These are phyloP conservation scores for Cercospora zeina DNA, from an alignment of 2,329 filamentous ascomycete genomes.

Conservation along the genomic window DNA sequence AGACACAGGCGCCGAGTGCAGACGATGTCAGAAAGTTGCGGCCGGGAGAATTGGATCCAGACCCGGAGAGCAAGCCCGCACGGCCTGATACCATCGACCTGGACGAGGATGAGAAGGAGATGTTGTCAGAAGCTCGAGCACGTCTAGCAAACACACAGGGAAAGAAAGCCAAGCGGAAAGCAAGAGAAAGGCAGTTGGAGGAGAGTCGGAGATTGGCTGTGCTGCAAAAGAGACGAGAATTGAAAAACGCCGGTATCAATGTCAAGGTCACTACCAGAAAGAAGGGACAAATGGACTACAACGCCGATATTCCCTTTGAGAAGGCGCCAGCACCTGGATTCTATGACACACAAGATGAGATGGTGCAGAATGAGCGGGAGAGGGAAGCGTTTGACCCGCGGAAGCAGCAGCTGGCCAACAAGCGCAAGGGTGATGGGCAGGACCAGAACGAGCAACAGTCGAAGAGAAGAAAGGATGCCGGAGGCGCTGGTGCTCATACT, in stretches of 20 bases:
- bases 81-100: conserved; percentile 95
- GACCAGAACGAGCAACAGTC: conserved; percentile 69
- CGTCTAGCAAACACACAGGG: conserved; percentile 96
- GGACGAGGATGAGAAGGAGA: conserved; percentile 99
- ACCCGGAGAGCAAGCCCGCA: conserved; percentile 93
- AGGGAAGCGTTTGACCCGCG: conserved; percentile 85
- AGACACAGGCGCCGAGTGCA: conserved; percentile 82
- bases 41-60: conserved; percentile 93
- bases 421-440: conserved; percentile 89
- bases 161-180: conserved; percentile 98
- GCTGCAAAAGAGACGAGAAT: conserved; percentile 89
- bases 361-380: conserved; percentile 76
- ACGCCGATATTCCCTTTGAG: conserved; percentile 97
- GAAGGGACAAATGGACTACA: conserved; percentile 98
- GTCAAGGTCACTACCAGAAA: conserved; percentile 91
- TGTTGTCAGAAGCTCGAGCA: conserved; percentile 95
- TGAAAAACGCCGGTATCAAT: conserved; percentile 97
- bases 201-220: conserved; percentile 87
- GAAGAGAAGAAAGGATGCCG: conserved; percentile 81
- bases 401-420: conserved; percentile 86
- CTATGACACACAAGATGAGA: conserved; percentile 87
- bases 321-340: conserved; percentile 86
- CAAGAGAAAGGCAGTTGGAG: conserved; percentile 89
- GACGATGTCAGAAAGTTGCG: conserved; percentile 81
- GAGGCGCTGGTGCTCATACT: conserved; percentile 73